Evolutionary conservation across 352 stramenopile species (phyloP).

Genomic region (Stephanocyclus meneghinianus): DNA sequence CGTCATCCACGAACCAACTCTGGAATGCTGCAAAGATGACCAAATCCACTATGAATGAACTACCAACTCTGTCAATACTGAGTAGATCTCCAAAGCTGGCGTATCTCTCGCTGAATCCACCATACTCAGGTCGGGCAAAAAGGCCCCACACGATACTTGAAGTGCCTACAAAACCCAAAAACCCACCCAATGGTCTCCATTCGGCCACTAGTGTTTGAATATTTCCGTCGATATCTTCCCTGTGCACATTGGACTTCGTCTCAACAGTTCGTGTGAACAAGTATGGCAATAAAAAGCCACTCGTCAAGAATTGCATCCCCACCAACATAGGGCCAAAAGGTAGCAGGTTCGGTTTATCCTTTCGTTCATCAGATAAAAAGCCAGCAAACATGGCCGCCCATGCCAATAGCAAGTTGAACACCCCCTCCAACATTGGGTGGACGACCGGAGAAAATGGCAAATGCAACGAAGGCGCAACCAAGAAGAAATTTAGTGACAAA

Average conservation of each 20-base stretch:
- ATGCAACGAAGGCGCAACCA: conserved; percentile 73
- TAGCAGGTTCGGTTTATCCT: conserved; percentile 68
- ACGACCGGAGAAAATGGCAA: conserved; percentile 74
- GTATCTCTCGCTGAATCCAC: conserved; percentile 59
- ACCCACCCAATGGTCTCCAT: conserved; percentile 58
- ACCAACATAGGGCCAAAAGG: conserved; percentile 71
- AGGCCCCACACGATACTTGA: conserved; percentile 70
- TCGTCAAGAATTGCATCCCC: conserved; percentile 85
- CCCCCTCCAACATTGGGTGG: conserved; percentile 80
- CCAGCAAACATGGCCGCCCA: conserved; percentile 83
- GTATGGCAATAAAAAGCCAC: conserved; percentile 82
- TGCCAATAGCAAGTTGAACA: conserved; percentile 84
- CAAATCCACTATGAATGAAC: conserved; percentile 82
- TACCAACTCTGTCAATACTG: conserved; percentile 79
- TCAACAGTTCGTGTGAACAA: conserved; percentile 66
- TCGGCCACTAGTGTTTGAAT: conserved; percentile 52
- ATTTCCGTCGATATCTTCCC: conserved; percentile 40
- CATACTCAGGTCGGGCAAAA: conserved; percentile 67
- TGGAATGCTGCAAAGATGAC: conserved; percentile 82
- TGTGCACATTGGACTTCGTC: conserved; percentile 29
- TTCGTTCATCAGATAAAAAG: conserved; percentile 79
- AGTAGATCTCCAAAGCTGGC: conserved; percentile 66
- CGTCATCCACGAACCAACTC: conserved; percentile 80
- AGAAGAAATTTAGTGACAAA: conserved; percentile 83
- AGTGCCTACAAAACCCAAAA: conserved; percentile 66